phyloP scores from a whole-genome alignment of 2,329 filamentous ascomycete genomes.

The Ceratocystis eucalypticola region DNA sequence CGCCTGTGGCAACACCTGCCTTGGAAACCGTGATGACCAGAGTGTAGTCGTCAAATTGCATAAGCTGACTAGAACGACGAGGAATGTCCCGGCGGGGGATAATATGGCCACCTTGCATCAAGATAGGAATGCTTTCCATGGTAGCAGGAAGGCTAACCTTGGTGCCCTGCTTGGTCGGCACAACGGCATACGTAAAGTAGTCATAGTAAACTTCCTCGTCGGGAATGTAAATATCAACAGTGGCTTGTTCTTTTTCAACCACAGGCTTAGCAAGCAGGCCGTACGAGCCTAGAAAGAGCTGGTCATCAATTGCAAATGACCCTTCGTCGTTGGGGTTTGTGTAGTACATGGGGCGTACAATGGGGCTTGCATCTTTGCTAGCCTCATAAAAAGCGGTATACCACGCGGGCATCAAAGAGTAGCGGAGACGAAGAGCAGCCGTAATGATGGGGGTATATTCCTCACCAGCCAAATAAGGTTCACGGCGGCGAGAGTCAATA shows the following conservation, averaged over 20 bases:
- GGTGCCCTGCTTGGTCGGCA: constrained; percentile 57
- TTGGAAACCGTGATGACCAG: constrained; percentile 50
- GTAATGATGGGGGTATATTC: constrained; percentile 79
- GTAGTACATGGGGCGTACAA: constrained; percentile 86
- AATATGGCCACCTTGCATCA: constrained; percentile 89
- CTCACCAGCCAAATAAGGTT: constrained; percentile 78
- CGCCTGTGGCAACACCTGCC: constrained; percentile 54
- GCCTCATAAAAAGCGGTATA: constrained; percentile 95
- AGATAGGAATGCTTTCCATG: constrained; percentile 71
- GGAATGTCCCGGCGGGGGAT: constrained; percentile 81
- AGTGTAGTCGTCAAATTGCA: constrained; percentile 93
- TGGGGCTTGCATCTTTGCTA: constrained; percentile 66
- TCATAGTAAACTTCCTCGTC: constrained; percentile 87
- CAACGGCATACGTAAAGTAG: constrained; percentile 75
- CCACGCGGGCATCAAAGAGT: constrained; percentile 81
- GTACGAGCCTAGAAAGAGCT: constrained; percentile 79
- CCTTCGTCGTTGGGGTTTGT: constrained; percentile 73
- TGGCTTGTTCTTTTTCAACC: constrained; percentile 58
- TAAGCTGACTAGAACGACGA: constrained; percentile 70
- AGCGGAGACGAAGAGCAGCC: constrained; percentile 74
- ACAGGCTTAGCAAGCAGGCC: constrained; percentile 90
- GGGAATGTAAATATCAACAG: constrained; percentile 70
- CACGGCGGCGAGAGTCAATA: constrained; percentile 85
- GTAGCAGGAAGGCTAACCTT: constrained; percentile 58
- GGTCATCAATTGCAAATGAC: constrained; percentile 82